phyloP scores from a whole-genome alignment of 108 stramenopile genomes.

The Cyclostephanos tholiformis region DNA sequence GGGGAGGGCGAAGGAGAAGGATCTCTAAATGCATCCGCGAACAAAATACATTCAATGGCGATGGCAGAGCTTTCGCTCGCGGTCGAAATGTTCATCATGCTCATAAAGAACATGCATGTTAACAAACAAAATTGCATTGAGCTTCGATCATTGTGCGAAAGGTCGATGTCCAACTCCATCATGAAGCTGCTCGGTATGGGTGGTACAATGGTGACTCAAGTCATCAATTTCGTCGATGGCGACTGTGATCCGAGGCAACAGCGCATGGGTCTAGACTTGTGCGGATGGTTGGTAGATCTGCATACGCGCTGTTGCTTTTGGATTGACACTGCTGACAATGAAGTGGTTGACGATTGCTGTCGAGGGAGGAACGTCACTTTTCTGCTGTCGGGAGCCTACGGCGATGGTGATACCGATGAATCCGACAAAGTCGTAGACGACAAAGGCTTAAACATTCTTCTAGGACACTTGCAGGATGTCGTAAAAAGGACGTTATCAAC shows the following conservation, averaged over 20 bases:
- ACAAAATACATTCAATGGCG: background rate
- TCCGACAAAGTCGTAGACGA: background rate
- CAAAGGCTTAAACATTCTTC: constrained; percentile 11
- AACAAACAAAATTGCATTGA: constrained; percentile 45
- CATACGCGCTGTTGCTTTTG: constrained; percentile 54
- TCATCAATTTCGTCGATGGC: background rate
- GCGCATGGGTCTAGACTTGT: constrained; percentile 36
- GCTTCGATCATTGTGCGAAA: constrained; percentile 36
- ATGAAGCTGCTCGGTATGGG: constrained; percentile 16
- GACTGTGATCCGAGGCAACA: background rate
- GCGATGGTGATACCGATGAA: background rate
- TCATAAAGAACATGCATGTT: constrained; percentile 38
- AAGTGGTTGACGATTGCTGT: background rate
- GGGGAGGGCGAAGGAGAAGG: background rate
- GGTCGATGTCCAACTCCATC: constrained; percentile 30
- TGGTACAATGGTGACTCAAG: background rate
- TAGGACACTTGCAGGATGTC: constrained; percentile 25
- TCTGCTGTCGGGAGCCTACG: constrained; percentile 15
- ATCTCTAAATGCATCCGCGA: background rate
- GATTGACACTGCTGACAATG: constrained; percentile 25
- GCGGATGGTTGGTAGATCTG: constrained; percentile 50
- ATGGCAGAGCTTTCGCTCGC: constrained; percentile 27
- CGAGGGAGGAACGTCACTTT: constrained; percentile 26
- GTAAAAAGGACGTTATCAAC: constrained; percentile 23
- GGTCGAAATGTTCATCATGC: constrained; percentile 45